Percentiles rank a stretch among this genome's conserved stretches.
Evolutionary conservation across 2,329 filamentous ascomycete genomes (phyloP).

Genomic region (Venturia asperata): DNA sequence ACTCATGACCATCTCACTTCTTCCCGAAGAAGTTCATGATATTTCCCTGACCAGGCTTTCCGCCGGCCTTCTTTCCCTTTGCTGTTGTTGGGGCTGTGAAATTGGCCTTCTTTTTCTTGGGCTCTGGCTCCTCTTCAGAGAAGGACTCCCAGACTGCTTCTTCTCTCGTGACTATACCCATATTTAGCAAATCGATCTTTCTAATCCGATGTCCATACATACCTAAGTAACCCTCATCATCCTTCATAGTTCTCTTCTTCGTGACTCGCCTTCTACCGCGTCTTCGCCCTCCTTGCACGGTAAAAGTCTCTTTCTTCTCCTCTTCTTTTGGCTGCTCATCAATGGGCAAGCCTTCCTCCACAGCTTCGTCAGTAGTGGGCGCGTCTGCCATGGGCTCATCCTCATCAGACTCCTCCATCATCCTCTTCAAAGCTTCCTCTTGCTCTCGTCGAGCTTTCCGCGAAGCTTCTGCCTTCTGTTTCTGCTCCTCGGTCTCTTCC

Average conservation of each 20-base stretch:
- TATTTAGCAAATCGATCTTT: slow-evolving; percentile 21
- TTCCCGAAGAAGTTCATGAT: slow-evolving; percentile 93
- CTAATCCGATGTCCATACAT: slow-evolving; percentile 28
- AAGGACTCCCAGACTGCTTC: slow-evolving; percentile 86
- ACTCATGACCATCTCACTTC: slow-evolving; percentile 44
- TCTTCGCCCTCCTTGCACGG: slow-evolving; percentile 56
- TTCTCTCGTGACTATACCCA: slow-evolving; percentile 68
- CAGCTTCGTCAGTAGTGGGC: slow-evolving; percentile 38
- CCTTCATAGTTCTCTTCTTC: slow-evolving; percentile 80
- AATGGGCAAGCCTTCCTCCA: slow-evolving; percentile 35
- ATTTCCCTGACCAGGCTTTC: slow-evolving; percentile 59
- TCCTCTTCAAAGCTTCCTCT: slow-evolving; percentile 56
- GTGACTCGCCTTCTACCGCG: slow-evolving; percentile 72
- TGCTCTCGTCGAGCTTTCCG: slow-evolving; percentile 51
- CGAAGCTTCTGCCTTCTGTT: slow-evolving; percentile 24
- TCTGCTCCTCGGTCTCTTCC: slow-evolving; percentile 21
- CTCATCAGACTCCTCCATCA: slow-evolving; percentile 66
- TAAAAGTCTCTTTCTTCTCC: slow-evolving; percentile 39
- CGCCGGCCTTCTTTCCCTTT: slow-evolving; percentile 47
- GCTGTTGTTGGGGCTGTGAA: slow-evolving; percentile 34
- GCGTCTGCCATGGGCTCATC: slow-evolving; percentile 55
- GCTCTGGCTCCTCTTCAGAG: slow-evolving; percentile 73
- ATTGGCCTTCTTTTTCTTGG: slow-evolving; percentile 46
- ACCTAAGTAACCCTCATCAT: slow-evolving; percentile 87
- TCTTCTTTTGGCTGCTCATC: slow-evolving; percentile 24